These are phyloP conservation scores for Rachicladosporium sp. DNA, from an alignment of 2,329 filamentous ascomycete species.

Conservation along the genomic window DNA sequence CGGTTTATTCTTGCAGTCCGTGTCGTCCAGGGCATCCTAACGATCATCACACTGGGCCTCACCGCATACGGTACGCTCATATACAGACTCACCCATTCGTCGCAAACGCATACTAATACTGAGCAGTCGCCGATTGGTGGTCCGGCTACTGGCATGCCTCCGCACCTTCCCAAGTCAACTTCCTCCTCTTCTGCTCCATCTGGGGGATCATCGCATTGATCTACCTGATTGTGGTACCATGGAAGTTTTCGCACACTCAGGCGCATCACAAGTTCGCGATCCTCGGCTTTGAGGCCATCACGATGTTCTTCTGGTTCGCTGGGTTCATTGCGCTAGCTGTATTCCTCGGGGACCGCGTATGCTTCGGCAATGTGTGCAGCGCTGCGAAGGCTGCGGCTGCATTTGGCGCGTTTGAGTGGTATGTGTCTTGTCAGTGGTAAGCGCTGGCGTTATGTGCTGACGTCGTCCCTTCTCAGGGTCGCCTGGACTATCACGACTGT, in stretches of 20 bases:
- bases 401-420: conserved; percentile 55
- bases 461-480: no score
- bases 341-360: conserved; percentile 45
- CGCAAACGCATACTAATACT: conserved; percentile 1
- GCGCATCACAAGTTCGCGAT: conserved; percentile 54
- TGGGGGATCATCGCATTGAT: conserved; percentile 61
- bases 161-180: conserved; percentile 51
- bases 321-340: conserved; percentile 69
- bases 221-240: conserved; percentile 57
- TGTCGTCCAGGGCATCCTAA: conserved; percentile 53
- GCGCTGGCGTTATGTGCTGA: no score
- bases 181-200: conserved; percentile 66
- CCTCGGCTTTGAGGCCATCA: conserved; percentile 56
- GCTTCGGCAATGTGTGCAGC: conserved; percentile 44
- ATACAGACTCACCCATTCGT: not conserved
- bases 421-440: conserved; percentile 9
- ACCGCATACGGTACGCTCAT: conserved; percentile 56
- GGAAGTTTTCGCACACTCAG: conserved; percentile 22
- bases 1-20: conserved; percentile 50
- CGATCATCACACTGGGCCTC: conserved; percentile 63
- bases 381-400: conserved; percentile 51
- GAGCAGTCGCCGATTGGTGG: conserved; percentile 44
- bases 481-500: no score
- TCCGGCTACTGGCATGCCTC: conserved; percentile 38
- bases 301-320: conserved; percentile 81